Evolutionary conservation across 306 rosid genomes (phyloP), one percentile per base, ranked within the genome.

Genomic region (Gillenia trifoliata): DNA sequence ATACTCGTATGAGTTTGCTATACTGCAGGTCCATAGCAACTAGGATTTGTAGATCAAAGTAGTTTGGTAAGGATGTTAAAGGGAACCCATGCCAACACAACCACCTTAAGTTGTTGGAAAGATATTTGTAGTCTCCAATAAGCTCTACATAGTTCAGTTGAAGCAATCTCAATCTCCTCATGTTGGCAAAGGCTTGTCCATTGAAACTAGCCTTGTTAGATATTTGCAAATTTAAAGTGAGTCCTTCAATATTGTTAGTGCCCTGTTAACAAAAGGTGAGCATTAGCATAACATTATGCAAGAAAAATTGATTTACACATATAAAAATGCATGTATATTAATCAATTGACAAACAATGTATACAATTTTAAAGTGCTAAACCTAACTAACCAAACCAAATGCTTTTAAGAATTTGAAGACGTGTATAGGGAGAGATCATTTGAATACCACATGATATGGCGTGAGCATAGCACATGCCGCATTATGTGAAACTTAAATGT

Each of bases 91-190:
- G 69, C 63, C 70, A 74, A n/a, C 47, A 4, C 11, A 74, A 47
- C 60, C 70, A 74, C 22, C 70, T 63, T 22, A 74, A 33, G 29
- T 63, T 36, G 34, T 34, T 2, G 89, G 91, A 71, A 77, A 89
- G 52, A 68, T 74, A 5, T 25, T 38, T 49, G 68, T 16, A 83
- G 57, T 63, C 75, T 50, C 87, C 85, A 23, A 0, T 20, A 4
- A 85, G 57, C 4, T 70, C 31, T 0, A 85, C 87, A 43, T 12
- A 1, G 43, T 69, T 41, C 3, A 89, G 83, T 50, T 79, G 80
- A 20, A 89, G 77, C 33, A 87, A 71, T 71, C 83, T 83, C 26
- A 89, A 30, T 13, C 29, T 80, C 23, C 68, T 38, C 88, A 87
- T 89, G 25, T 55, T 3, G 45, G 23, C 30, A 64, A 89, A 84